Percentiles rank a stretch among this genome's conserved stretches.
Conservation (phyloP, 177 flowering plant genomes). For the Vitis hybrid region DNA sequence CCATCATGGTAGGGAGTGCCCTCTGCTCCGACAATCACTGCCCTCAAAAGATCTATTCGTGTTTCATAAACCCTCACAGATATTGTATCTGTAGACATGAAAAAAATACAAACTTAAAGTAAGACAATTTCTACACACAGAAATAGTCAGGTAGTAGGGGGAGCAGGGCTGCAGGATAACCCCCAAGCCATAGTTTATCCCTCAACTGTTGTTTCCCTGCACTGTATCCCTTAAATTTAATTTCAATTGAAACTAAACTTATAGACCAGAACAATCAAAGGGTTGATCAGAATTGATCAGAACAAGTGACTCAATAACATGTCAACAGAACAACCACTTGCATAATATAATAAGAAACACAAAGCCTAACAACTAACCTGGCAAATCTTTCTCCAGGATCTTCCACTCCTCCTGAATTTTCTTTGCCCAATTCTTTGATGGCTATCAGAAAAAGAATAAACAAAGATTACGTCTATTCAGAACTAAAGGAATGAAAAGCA, state of each 20-base stretch:
- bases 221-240: too few relatives aligned
- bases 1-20: constrained; percentile 94
- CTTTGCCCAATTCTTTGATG: constrained; percentile 61
- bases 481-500: constrained; percentile 3
- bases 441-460: constrained; percentile 30
- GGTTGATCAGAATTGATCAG: neutral
- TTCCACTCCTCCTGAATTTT: constrained; percentile 88
- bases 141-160: neutral
- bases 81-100: constrained; percentile 47
- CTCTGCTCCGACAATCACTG: constrained; percentile 75
- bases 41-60: constrained; percentile 81
- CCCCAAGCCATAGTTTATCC: too few relatives aligned
- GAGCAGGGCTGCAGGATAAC: neutral
- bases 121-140: neutral
- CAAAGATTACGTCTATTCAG: neutral
- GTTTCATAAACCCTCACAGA: constrained; percentile 76
- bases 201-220: too few relatives aligned
- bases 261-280: neutral
- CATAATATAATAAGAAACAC: neutral
- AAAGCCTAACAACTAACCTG: constrained; percentile 43
- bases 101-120: neutral
- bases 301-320: neutral
- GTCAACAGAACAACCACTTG: neutral
- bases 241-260: neutral
- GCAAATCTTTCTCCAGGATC: constrained; percentile 78